phyloP scores from a whole-genome alignment of 1,139 yeast genomes.

The Pichia sp. region DNA sequence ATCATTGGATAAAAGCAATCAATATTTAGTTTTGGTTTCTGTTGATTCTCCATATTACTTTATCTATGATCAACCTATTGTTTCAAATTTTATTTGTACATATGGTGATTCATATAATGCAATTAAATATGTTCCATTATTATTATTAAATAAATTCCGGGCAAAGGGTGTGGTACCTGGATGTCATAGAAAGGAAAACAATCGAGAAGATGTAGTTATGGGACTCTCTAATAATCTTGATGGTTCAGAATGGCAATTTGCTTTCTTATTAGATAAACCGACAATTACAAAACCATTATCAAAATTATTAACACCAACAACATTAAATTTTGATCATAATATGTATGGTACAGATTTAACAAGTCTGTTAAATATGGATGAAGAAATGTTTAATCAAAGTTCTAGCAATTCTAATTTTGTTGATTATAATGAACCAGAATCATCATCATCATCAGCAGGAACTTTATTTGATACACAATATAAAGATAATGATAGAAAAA shows the following conservation, averaged over 20 bases:
- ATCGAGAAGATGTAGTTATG: constrained; percentile 11
- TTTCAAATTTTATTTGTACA: constrained; percentile 56
- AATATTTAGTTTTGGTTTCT: constrained; percentile 56
- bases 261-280: constrained; percentile 12
- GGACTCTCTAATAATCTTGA: constrained; percentile 1
- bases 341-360: neutral
- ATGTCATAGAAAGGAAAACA: constrained; percentile 18
- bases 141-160: constrained; percentile 48
- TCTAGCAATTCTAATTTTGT: neutral
- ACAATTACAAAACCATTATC: neutral
- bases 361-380: neutral
- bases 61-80: constrained; percentile 48
- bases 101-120: constrained; percentile 56
- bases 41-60: constrained; percentile 63
- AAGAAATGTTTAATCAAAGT: neutral
- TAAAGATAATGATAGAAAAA: neutral
- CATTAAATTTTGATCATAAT: neutral
- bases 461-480: neutral
- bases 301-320: neutral
- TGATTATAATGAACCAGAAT: too few relatives aligned
- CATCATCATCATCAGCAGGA: too few relatives aligned
- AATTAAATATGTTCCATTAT: constrained; percentile 43
- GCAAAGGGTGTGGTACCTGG: constrained; percentile 60
- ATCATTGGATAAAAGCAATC: constrained; percentile 30
- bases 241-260: constrained; percentile 6